These are phyloP conservation scores for Achlya hypogyna DNA, from an alignment of 352 stramenopile genomes.

Conservation along the genomic window DNA sequence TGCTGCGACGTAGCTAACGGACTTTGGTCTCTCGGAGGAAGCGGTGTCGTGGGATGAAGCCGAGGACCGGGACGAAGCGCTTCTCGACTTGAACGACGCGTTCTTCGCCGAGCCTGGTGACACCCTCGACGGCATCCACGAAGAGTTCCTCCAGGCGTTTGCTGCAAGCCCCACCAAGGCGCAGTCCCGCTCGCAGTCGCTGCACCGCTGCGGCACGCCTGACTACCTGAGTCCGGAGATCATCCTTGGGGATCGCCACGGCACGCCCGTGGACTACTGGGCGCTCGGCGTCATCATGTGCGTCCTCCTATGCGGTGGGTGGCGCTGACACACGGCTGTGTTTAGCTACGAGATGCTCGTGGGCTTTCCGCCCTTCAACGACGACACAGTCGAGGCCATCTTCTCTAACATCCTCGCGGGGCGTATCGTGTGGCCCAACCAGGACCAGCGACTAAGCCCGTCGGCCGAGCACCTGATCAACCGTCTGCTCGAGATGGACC, in stretches of 20 bases:
- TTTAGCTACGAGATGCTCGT: constrained; percentile 76
- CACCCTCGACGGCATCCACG: constrained; percentile 1
- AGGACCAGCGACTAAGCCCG: constrained; percentile 75
- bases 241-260: constrained; percentile 57
- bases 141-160: constrained; percentile 9
- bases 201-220: constrained; percentile 72
- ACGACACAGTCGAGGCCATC: constrained; percentile 81
- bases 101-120: neutral
- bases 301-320: neutral
- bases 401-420: constrained; percentile 80
- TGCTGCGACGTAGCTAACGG: constrained; percentile 43
- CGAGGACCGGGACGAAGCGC: constrained; percentile 20
- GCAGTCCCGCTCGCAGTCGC: constrained; percentile 28
- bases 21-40: constrained; percentile 82
- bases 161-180: neutral
- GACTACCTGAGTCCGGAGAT: constrained; percentile 87
- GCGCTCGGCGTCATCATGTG: constrained; percentile 83
- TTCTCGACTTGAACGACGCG: constrained; percentile 15
- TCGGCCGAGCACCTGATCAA: constrained; percentile 81
- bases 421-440: constrained; percentile 80
- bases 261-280: constrained; percentile 82
- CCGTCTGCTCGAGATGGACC: constrained; percentile 59
- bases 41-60: constrained; percentile 44
- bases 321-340: neutral
- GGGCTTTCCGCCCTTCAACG: constrained; percentile 83